phyloP scores from a whole-genome alignment of 768 basidiomycete genomes.

The Daedaleopsis sinensis region DNA sequence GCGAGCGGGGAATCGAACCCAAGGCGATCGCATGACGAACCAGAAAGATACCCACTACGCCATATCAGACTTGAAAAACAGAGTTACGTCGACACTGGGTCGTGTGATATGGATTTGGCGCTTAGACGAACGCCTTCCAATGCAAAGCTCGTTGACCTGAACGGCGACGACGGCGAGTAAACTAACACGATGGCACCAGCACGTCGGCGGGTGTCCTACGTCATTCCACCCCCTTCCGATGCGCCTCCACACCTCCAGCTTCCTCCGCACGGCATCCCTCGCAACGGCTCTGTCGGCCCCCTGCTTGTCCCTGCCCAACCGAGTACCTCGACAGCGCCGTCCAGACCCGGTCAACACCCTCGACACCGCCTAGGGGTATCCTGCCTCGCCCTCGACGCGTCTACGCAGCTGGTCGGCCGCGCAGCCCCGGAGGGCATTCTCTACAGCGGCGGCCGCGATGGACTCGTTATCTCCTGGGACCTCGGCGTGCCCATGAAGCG shows the following conservation, averaged over 20 bases:
- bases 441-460: conserved; percentile 90
- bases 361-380: conserved; percentile 86
- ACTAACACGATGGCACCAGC: conserved; percentile 41
- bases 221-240: conserved; percentile 73
- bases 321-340: not conserved
- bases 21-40: not conserved
- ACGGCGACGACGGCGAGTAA: conserved; percentile 1
- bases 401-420: conserved; percentile 74
- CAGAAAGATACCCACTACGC: conserved; percentile 15
- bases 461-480: conserved; percentile 88
- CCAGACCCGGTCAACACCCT: conserved; percentile 51
- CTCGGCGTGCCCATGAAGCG: conserved; percentile 65
- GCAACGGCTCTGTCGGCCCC: conserved; percentile 71
- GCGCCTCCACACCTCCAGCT: conserved; percentile 68
- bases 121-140: not conserved
- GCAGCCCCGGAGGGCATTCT: conserved; percentile 79
- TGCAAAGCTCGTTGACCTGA: not conserved
- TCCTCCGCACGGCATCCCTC: conserved; percentile 63
- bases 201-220: conserved; percentile 81
- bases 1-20: not conserved
- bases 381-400: conserved; percentile 84
- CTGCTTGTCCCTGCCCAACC: conserved; percentile 52
- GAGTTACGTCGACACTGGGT: no score
- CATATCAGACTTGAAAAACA: no score
- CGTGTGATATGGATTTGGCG: no score